phyloP scores from a whole-genome alignment of 306 rosid genomes.

The Sphenostylis stenocarpa region DNA sequence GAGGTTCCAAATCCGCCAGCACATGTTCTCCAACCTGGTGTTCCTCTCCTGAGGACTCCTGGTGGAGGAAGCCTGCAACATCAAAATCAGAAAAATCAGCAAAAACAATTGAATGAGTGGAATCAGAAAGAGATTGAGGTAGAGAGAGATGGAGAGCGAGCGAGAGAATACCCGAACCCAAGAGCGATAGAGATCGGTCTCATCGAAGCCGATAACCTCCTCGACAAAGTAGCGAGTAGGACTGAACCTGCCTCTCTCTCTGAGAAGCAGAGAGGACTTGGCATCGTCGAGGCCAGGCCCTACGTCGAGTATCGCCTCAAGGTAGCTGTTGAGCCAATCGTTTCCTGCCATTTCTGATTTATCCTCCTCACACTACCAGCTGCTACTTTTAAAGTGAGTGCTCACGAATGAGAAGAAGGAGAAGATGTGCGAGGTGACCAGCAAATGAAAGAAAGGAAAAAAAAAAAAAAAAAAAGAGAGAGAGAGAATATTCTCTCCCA shows the following conservation, averaged over 20 bases:
- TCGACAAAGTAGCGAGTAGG: conserved; percentile 97
- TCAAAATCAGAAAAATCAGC: background rate
- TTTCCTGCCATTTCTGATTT: conserved; percentile 69
- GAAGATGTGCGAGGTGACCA: background rate
- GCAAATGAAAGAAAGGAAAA: background rate
- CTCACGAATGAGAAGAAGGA: background rate
- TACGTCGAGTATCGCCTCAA: conserved; percentile 92
- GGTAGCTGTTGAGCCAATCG: conserved; percentile 94
- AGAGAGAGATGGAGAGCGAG: too few species aligned
- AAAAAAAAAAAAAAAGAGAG: too few species aligned
- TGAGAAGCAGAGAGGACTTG: conserved; percentile 80
- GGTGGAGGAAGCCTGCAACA: conserved; percentile 79
- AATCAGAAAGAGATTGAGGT: background rate
- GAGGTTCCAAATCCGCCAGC: conserved; percentile 99
- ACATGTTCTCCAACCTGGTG: conserved; percentile 95
- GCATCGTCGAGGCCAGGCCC: conserved; percentile 83
- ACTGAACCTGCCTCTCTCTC: conserved; percentile 92
- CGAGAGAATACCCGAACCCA: conserved; percentile 75
- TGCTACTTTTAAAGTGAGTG: background rate
- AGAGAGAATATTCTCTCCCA: conserved; percentile 21
- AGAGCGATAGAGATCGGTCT: conserved; percentile 95
- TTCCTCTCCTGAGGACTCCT: conserved; percentile 98
- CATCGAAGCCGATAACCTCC: conserved; percentile 95
- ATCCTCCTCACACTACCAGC: background rate
- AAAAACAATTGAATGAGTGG: background rate